Percentiles rank a stretch among this genome's conserved stretches.
These are phyloP conservation scores for Roridomyces roridus DNA, from an alignment of 768 basidiomycete species.

Conservation along the genomic window DNA sequence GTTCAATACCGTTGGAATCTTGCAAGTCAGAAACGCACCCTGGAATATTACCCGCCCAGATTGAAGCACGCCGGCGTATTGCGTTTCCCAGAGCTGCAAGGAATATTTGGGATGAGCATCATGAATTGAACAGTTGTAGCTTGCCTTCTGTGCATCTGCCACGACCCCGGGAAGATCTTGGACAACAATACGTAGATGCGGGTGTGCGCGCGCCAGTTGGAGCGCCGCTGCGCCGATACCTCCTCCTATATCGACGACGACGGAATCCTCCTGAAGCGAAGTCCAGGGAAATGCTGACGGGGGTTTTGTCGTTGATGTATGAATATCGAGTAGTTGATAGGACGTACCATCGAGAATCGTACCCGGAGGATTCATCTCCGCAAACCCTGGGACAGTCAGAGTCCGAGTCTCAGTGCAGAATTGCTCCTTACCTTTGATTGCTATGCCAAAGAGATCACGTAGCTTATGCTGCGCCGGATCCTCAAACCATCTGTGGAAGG, in stretches of 20 bases:
- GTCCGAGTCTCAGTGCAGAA: not conserved
- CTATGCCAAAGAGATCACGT: conserved; percentile 5
- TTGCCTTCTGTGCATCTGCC: conserved; percentile 21
- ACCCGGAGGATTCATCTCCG: conserved; percentile 8
- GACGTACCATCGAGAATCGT: conserved; percentile 10
- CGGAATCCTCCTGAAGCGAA: not conserved
- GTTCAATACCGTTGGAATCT: not conserved
- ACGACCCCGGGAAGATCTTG: conserved; percentile 37
- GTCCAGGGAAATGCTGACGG: conserved; percentile 14
- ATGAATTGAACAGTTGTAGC: not conserved
- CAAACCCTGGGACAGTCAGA: conserved; percentile 4
- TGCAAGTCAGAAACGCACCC: conserved; percentile 3
- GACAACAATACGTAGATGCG: conserved; percentile 32
- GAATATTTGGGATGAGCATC: not conserved
- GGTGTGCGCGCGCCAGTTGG: conserved; percentile 4
- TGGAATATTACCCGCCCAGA: conserved; percentile 6
- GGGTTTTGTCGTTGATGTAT: conserved; percentile 1
- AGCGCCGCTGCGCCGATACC: conserved; percentile 29
- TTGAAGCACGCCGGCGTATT: not conserved
- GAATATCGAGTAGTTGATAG: not conserved
- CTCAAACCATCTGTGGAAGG: conserved; percentile 4
- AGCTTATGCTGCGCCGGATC: conserved; percentile 4
- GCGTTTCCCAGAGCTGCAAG: conserved; percentile 2
- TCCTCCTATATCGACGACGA: conserved; percentile 41
- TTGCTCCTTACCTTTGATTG: conserved; percentile 12